Conservation (phyloP, 257 asterid species). For the Prunella vulgaris region DNA sequence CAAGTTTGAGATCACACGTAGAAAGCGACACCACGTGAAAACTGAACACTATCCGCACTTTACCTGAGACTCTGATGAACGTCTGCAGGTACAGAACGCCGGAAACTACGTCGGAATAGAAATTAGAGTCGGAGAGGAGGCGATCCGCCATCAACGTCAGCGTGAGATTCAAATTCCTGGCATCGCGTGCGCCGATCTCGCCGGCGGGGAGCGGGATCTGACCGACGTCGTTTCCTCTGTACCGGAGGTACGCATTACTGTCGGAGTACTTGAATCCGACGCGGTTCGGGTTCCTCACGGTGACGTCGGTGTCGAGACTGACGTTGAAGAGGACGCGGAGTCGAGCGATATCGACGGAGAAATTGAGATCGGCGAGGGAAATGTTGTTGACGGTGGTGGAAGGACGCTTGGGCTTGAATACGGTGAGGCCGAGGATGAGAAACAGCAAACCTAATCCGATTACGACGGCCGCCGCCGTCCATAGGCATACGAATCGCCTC, state of each 20-base stretch:
- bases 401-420: slow-evolving; percentile 66
- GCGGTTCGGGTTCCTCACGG: slow-evolving; percentile 54
- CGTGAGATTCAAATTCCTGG: slow-evolving; percentile 38
- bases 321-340: slow-evolving; percentile 40
- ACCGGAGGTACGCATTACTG: slow-evolving; percentile 42
- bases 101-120: slow-evolving; percentile 36
- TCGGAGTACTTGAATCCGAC: slow-evolving; percentile 51
- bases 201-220: slow-evolving; percentile 59
- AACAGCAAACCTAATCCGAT: slow-evolving; percentile 32
- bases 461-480: slow-evolving; percentile 15
- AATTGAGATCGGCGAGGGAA: slow-evolving; percentile 33
- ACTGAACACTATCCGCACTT: slow-evolving; percentile 38
- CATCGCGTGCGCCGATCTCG: slow-evolving; percentile 37
- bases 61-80: slow-evolving; percentile 41
- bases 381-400: slow-evolving; percentile 44
- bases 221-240: slow-evolving; percentile 52
- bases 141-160: slow-evolving; percentile 68
- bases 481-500: slow-evolving; percentile 21
- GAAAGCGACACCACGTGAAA: slow-evolving; percentile 42
- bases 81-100: slow-evolving; percentile 41
- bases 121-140: slow-evolving; percentile 31
- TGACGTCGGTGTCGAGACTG: slow-evolving; percentile 33
- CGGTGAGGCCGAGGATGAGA: slow-evolving; percentile 49
- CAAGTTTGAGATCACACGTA: slow-evolving; percentile 48
- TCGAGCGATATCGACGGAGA: slow-evolving; percentile 38